phyloP scores from a whole-genome alignment of 305 asterid species.

The Caryopteris hybrid region DNA sequence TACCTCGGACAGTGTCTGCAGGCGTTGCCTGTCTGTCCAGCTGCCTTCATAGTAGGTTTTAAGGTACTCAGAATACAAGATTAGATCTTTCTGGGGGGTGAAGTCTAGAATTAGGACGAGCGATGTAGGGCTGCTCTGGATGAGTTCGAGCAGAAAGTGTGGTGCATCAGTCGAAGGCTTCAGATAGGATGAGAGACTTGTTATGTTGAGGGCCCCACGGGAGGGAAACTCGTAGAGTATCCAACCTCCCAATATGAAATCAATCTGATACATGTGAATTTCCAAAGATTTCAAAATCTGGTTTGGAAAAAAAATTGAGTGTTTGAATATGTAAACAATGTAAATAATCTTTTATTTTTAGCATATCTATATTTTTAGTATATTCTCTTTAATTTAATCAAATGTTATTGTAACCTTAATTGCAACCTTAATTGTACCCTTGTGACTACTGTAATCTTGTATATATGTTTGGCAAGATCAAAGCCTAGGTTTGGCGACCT shows the following conservation, averaged over 20 bases:
- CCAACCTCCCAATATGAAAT: slow-evolving; percentile 79
- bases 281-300: too few species aligned
- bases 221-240: slow-evolving; percentile 74
- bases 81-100: slow-evolving; percentile 75
- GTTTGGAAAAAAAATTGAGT: too few species aligned
- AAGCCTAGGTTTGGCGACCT: too few species aligned
- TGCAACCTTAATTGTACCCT: too few species aligned
- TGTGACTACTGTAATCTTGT: too few species aligned
- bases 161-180: slow-evolving; percentile 74
- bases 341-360: too few species aligned
- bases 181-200: slow-evolving; percentile 65
- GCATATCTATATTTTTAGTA: too few species aligned
- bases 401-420: too few species aligned
- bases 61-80: slow-evolving; percentile 56
- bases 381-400: too few species aligned
- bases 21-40: slow-evolving; percentile 60
- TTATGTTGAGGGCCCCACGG: slow-evolving; percentile 66
- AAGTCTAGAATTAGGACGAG: slow-evolving; percentile 67
- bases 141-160: slow-evolving; percentile 63
- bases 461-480: too few species aligned
- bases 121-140: slow-evolving; percentile 64
- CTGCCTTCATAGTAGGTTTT: slow-evolving; percentile 68
- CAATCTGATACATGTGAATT: slow-evolving; percentile 57
- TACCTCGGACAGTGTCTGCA: slow-evolving; percentile 49
- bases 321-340: too few species aligned